A percentile compares a stretch with the other conserved stretches of the same genome.
These are phyloP conservation scores for Lipomyces kockii DNA, from an alignment of 805 yeast species.

Conservation along the genomic window DNA sequence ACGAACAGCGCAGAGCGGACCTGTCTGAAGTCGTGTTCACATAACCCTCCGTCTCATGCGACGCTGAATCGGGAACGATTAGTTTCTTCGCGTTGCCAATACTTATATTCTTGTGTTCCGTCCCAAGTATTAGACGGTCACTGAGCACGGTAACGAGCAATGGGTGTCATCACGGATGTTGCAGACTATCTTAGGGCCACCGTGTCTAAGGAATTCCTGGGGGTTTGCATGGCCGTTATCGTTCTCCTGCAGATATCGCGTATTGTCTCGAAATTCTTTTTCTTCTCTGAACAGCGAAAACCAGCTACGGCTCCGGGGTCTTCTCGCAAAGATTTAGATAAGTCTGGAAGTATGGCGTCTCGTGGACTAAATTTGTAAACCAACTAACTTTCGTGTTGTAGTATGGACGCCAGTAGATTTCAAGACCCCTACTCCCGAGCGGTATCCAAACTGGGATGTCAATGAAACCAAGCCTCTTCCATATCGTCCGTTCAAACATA, in stretches of 20 bases:
- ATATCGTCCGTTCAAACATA: constrained; percentile 70
- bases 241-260: constrained; percentile 3
- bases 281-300: neutral
- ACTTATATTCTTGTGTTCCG: neutral
- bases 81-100: neutral
- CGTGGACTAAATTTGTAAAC: neutral
- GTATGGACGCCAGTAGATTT: constrained; percentile 60
- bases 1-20: too few relatives aligned
- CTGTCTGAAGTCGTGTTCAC: neutral
- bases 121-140: neutral
- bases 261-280: neutral
- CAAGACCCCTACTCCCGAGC: constrained; percentile 55
- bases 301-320: neutral
- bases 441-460: constrained; percentile 56
- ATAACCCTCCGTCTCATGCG: neutral
- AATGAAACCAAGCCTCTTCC: constrained; percentile 59
- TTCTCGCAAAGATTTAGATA: neutral
- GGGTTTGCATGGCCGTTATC: neutral
- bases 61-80: neutral
- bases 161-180: neutral
- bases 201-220: neutral
- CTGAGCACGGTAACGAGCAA: neutral
- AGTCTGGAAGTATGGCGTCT: neutral
- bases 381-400: constrained; percentile 32
- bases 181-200: neutral